Conservation (phyloP, 805 yeast species). For the Myxozyma nipponensis region DNA sequence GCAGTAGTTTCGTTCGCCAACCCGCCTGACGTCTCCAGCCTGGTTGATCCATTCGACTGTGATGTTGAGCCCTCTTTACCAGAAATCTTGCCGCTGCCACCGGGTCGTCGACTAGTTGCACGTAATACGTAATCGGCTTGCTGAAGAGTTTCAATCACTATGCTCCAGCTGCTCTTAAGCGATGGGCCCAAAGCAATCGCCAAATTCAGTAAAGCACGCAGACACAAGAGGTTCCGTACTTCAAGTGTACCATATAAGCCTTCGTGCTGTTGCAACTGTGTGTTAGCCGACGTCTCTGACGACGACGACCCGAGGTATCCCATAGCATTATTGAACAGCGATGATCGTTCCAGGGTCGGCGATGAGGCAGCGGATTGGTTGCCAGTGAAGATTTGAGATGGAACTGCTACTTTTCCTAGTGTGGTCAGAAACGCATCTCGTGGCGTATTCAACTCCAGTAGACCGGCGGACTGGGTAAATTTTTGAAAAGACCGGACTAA, state of each 20-base stretch:
- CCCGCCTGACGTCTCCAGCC: background rate
- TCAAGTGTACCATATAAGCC: slow-evolving; percentile 38
- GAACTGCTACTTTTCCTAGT: slow-evolving; percentile 34
- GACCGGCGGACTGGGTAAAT: slow-evolving; percentile 76
- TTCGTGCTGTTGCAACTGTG: slow-evolving; percentile 2
- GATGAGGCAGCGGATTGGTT: slow-evolving; percentile 8
- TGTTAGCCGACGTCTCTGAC: slow-evolving; percentile 6
- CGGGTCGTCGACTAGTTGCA: slow-evolving; percentile 12
- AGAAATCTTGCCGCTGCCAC: background rate
- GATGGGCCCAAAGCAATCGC: slow-evolving; percentile 80
- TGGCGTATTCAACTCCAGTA: slow-evolving; percentile 53
- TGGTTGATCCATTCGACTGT: background rate
- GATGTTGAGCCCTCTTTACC: background rate
- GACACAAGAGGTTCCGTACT: slow-evolving; percentile 67
- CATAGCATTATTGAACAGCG: slow-evolving; percentile 14
- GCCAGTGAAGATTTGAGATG: slow-evolving; percentile 26
- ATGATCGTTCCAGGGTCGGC: slow-evolving; percentile 18
- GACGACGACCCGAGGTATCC: slow-evolving; percentile 24
- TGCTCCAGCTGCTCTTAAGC: slow-evolving; percentile 63
- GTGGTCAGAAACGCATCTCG: slow-evolving; percentile 53
- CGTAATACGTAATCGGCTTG: slow-evolving; percentile 29
- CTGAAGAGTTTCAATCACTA: slow-evolving; percentile 52
- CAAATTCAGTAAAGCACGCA: slow-evolving; percentile 72
- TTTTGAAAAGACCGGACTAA: slow-evolving; percentile 73
- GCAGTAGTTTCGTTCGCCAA: slow-evolving; percentile 27